Percentiles rank a stretch among this genome's conserved stretches.
These are phyloP conservation scores for Luzula sylvatica DNA, from an alignment of 176 grass and related monocot genomes.

Conservation along the genomic window DNA sequence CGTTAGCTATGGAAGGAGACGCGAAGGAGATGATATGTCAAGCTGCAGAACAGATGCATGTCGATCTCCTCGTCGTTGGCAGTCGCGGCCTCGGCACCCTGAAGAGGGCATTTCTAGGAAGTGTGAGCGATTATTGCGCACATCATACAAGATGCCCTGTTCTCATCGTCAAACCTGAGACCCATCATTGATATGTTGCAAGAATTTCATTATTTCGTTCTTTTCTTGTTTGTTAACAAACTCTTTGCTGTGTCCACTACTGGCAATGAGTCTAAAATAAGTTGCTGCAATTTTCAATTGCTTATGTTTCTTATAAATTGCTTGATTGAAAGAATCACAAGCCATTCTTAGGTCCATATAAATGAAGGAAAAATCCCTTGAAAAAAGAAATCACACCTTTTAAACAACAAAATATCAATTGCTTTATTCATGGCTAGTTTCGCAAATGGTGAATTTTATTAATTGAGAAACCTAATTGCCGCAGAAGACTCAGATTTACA, in stretches of 20 bases:
- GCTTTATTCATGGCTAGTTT: constrained; percentile 11
- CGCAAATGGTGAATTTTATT: not conserved
- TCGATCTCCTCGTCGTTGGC: constrained; percentile 39
- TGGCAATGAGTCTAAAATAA: too few species aligned
- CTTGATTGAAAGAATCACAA: too few species aligned
- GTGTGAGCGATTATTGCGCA: constrained; percentile 36
- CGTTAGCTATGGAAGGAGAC: constrained; percentile 7
- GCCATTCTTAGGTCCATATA: too few species aligned
- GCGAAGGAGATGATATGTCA: constrained; percentile 40
- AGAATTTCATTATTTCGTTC: too few species aligned
- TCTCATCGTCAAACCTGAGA: constrained; percentile 27
- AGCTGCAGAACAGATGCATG: constrained; percentile 24
- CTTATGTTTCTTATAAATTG: too few species aligned
- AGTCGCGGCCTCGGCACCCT: constrained; percentile 35
- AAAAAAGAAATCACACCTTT: not conserved
- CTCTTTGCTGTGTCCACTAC: too few species aligned
- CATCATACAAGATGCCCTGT: constrained; percentile 30
- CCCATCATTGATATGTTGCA: too few species aligned
- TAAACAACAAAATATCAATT: constrained; percentile 2
- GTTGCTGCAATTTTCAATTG: too few species aligned
- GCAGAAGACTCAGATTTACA: not conserved
- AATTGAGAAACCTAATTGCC: not conserved
- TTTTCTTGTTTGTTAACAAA: too few species aligned
- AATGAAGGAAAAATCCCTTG: too few species aligned
- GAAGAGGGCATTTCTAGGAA: constrained; percentile 37